Evolutionary conservation across 306 rosid genomes (phyloP).

Genomic region (Malus fusca): DNA sequence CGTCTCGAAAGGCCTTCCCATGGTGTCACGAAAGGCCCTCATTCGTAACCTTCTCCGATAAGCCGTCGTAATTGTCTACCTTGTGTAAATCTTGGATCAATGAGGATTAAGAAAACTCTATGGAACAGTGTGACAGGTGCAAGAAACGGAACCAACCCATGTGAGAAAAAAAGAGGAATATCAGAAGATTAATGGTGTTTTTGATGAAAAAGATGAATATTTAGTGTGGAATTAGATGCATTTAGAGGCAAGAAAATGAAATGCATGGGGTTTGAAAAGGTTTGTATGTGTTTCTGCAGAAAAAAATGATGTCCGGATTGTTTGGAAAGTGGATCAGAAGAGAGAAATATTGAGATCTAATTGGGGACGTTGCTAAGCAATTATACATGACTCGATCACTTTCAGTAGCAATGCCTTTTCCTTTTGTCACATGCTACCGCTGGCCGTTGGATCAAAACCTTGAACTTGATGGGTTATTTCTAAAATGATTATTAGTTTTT

Average conservation of each 20-base stretch:
- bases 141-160: background rate
- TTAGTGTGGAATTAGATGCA: background rate
- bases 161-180: background rate
- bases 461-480: background rate
- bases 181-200: background rate
- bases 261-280: background rate
- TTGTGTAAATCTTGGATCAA: background rate
- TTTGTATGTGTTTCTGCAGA: background rate
- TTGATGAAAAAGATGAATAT: background rate
- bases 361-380: background rate
- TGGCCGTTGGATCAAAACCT: background rate
- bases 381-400: background rate
- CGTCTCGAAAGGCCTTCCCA: slow-evolving; percentile 8
- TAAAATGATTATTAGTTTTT: too few relatives aligned
- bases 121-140: background rate
- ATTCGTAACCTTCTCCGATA: background rate
- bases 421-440: background rate
- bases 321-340: background rate
- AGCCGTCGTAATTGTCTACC: background rate
- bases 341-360: background rate
- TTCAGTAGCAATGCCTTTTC: background rate
- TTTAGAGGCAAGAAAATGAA: background rate
- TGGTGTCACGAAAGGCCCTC: slow-evolving; percentile 8
- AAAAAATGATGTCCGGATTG: background rate
- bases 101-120: background rate